These are phyloP conservation scores for Nicotiana benthamiana DNA, from an alignment of 257 asterid genomes.

Conservation along the genomic window DNA sequence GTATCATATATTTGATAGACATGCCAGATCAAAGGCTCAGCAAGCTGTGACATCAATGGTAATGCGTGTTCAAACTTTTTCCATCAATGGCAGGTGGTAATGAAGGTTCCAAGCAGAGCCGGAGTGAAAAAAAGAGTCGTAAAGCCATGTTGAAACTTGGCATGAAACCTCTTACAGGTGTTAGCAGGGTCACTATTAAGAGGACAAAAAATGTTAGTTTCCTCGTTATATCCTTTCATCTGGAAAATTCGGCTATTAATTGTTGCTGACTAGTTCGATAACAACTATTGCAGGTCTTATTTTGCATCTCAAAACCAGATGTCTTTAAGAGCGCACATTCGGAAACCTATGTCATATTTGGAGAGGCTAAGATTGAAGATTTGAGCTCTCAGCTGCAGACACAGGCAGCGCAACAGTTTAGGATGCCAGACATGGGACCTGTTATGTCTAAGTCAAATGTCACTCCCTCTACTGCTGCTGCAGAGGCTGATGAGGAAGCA, in stretches of 20 bases:
- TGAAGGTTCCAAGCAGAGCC: conserved; percentile 77
- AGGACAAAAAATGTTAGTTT: conserved; percentile 60
- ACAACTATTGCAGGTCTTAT: conserved; percentile 44
- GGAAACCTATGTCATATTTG: no score
- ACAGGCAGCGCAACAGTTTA: conserved; percentile 93
- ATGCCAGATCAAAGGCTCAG: no score
- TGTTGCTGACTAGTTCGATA: background rate
- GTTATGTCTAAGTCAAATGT: conserved; percentile 50
- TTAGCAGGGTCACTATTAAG: conserved; percentile 82
- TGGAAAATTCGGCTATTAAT: no score
- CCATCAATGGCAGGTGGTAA: conserved; percentile 27
- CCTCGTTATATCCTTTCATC: background rate
- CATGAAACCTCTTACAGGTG: conserved; percentile 77
- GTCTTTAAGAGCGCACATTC: conserved; percentile 88
- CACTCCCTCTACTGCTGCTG: conserved; percentile 29
- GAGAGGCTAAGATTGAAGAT: conserved; percentile 91
- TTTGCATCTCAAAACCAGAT: conserved; percentile 84
- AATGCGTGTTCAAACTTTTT: no score
- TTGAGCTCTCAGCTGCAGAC: conserved; percentile 91
- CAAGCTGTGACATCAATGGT: no score
- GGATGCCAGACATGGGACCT: conserved; percentile 69
- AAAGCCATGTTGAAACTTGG: conserved; percentile 96
- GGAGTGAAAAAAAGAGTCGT: conserved; percentile 93
- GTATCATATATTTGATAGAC: no score
- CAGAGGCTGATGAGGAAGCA: conserved; percentile 45